A percentile compares a stretch with the other conserved stretches of the same genome.
phyloP scores from a whole-genome alignment of 108 stramenopile species.

The Stephanodiscus triporus region DNA sequence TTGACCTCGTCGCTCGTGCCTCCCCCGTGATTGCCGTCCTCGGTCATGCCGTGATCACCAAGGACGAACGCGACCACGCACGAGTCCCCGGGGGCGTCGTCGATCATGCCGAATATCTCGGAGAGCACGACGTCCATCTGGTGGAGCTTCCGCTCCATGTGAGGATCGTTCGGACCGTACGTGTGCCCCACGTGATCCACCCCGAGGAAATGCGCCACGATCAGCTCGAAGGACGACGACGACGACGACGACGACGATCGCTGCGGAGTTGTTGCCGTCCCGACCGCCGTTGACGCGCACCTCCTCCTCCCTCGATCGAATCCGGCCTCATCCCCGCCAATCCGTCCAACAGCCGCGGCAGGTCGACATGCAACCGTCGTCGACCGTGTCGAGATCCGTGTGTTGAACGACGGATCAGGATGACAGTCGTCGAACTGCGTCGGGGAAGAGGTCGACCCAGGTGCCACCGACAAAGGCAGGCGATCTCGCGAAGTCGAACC shows the following conservation, averaged over 20 bases:
- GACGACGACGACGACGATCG: too few relatives aligned
- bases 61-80: conserved; percentile 73
- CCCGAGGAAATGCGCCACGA: conserved; percentile 35
- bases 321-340: conserved; percentile 33
- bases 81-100: conserved; percentile 58
- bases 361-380: conserved; percentile 89
- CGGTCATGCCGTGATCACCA: conserved; percentile 99
- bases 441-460: conserved; percentile 94
- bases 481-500: too few relatives aligned
- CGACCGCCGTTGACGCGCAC: too few relatives aligned
- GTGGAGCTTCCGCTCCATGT: conserved; percentile 88
- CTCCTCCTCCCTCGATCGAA: not conserved
- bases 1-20: conserved; percentile 93
- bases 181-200: conserved; percentile 99
- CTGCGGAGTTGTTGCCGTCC: not conserved
- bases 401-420: conserved; percentile 97
- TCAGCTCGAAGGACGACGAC: conserved; percentile 53
- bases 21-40: conserved; percentile 98
- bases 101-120: conserved; percentile 58
- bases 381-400: conserved; percentile 97
- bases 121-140: conserved; percentile 89
- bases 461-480: conserved; percentile 98
- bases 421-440: conserved; percentile 80
- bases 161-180: conserved; percentile 85
- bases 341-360: conserved; percentile 58